Evolutionary conservation across 2,329 filamentous ascomycete genomes (phyloP).

Genomic region (Scopulariopsis brevicaulis): DNA sequence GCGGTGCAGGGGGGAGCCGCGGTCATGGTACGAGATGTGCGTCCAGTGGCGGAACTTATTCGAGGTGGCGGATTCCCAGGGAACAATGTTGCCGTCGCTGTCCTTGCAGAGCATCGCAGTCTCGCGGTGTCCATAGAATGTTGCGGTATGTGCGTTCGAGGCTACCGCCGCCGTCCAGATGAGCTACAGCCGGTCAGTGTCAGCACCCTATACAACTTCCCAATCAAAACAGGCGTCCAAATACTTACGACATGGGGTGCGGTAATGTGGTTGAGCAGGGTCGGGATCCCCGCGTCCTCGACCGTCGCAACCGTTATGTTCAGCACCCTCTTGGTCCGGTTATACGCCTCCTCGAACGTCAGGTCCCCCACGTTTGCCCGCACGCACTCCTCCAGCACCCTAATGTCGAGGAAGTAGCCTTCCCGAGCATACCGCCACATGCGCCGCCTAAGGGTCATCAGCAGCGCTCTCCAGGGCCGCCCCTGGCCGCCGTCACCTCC

Average conservation of each 20-base stretch:
- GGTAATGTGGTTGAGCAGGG: constrained; percentile 82
- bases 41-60: constrained; percentile 58
- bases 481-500: constrained; percentile 26
- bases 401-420: constrained; percentile 76
- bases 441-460: constrained; percentile 54
- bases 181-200: constrained; percentile 32
- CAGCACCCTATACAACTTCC: background rate
- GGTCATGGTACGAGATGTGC: constrained; percentile 51
- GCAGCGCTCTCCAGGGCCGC: constrained; percentile 8
- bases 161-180: constrained; percentile 73
- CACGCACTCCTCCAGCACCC: constrained; percentile 73
- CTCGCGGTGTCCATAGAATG: constrained; percentile 53
- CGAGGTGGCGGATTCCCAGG: constrained; percentile 54
- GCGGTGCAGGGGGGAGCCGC: constrained; percentile 53
- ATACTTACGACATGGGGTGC: constrained; percentile 77
- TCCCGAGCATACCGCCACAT: constrained; percentile 58
- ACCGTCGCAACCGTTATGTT: constrained; percentile 85
- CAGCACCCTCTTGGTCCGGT: constrained; percentile 71
- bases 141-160: constrained; percentile 56
- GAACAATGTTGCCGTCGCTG: constrained; percentile 57
- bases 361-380: constrained; percentile 76
- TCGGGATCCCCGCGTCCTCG: constrained; percentile 65
- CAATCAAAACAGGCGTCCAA: background rate
- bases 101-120: constrained; percentile 67
- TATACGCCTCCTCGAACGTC: constrained; percentile 88